Percentiles rank a stretch among this genome's conserved stretches.
These are phyloP conservation scores for Singerocomus inundabilis DNA, from an alignment of 1,284 basidiomycete genomes.

Conservation along the genomic window DNA sequence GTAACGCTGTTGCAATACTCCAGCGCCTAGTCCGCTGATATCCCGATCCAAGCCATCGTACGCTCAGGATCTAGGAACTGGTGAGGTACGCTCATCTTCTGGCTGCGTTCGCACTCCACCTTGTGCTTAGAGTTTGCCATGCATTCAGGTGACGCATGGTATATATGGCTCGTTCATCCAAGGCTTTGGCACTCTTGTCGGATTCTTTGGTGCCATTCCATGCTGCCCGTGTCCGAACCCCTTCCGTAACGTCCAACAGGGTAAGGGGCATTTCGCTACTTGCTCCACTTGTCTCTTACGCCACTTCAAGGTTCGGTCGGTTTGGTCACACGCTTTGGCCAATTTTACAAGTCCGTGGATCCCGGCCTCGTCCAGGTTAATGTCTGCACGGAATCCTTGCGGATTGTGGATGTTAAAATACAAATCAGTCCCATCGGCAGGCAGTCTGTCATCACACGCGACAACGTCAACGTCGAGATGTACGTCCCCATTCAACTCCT, in stretches of 20 bases:
- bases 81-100: constrained; percentile 41
- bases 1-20: constrained; percentile 35
- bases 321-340: constrained; percentile 86
- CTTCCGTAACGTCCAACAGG: constrained; percentile 80
- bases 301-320: constrained; percentile 74
- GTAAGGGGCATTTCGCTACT: constrained; percentile 34
- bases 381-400: constrained; percentile 85
- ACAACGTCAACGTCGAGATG: constrained; percentile 89
- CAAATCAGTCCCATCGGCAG: constrained; percentile 86
- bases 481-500: constrained; percentile 33
- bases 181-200: constrained; percentile 55
- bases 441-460: constrained; percentile 83
- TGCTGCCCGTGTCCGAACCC: constrained; percentile 83
- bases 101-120: neutral
- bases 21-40: constrained; percentile 13
- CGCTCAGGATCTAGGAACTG: constrained; percentile 80
- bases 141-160: constrained; percentile 68
- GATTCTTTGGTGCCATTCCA: constrained; percentile 77
- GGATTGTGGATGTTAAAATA: constrained; percentile 91
- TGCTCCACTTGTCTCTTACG: constrained; percentile 11
- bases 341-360: constrained; percentile 94
- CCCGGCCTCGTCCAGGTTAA: constrained; percentile 92
- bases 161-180: constrained; percentile 84
- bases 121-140: constrained; percentile 6
- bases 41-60: constrained; percentile 66